Percentiles rank a stretch among this genome's conserved stretches.
Conservation (phyloP, 2,329 filamentous ascomycete species). For the Neophaeococcomyces mojaviensis region DNA sequence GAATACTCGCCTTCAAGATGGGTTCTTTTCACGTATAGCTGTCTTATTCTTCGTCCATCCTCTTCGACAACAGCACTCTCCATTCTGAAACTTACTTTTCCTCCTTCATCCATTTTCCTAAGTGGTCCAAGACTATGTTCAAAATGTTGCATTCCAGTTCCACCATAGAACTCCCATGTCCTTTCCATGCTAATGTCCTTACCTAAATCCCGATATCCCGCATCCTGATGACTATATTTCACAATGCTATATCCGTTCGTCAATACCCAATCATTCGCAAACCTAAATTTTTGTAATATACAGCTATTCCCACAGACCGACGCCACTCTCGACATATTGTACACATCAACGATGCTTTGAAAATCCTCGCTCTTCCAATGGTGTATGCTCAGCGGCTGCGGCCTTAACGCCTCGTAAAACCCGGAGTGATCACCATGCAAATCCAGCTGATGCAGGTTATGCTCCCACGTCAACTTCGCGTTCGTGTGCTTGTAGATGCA, state of each 20-base stretch:
- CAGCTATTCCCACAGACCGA: slow-evolving; percentile 50
- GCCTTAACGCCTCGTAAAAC: slow-evolving; percentile 52
- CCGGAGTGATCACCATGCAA: slow-evolving; percentile 48
- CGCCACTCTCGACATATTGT: slow-evolving; percentile 43
- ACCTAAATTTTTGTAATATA: slow-evolving; percentile 50
- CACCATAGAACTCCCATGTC: slow-evolving; percentile 45
- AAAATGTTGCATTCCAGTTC: slow-evolving; percentile 37
- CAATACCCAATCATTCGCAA: slow-evolving; percentile 42
- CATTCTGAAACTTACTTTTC: slow-evolving; percentile 49
- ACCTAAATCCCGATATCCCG: slow-evolving; percentile 27
- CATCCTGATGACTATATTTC: slow-evolving; percentile 36
- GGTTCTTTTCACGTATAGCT: slow-evolving; percentile 44
- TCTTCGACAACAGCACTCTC: slow-evolving; percentile 38
- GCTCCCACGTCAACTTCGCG: slow-evolving; percentile 49
- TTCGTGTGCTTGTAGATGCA: slow-evolving; percentile 51
- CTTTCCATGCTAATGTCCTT: slow-evolving; percentile 43
- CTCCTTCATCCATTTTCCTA: slow-evolving; percentile 30
- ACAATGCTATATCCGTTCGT: slow-evolving; percentile 54
- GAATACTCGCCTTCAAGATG: background rate
- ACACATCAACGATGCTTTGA: slow-evolving; percentile 33
- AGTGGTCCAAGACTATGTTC: slow-evolving; percentile 50
- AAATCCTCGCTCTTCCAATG: slow-evolving; percentile 58
- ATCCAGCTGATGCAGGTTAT: slow-evolving; percentile 52
- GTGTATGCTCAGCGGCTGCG: slow-evolving; percentile 49
- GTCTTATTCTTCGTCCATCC: slow-evolving; percentile 39